Percentiles rank a stretch among this genome's conserved stretches.
phyloP scores from a whole-genome alignment of 495 filamentous ascomycete species.

The Penicillium alfredii region DNA sequence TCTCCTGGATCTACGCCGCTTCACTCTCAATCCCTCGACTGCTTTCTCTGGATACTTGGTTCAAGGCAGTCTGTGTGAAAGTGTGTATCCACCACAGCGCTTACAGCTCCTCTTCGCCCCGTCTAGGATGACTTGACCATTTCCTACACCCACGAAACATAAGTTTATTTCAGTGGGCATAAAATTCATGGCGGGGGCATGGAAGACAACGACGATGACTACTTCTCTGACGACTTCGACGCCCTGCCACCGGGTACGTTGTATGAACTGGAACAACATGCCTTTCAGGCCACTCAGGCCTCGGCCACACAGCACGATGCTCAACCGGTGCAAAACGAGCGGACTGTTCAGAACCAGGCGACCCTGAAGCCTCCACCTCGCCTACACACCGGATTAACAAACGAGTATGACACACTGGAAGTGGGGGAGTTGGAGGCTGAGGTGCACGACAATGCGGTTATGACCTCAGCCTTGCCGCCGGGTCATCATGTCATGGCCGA shows the following conservation, averaged over 20 bases:
- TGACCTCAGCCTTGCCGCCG: slow-evolving; percentile 23
- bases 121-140: no score
- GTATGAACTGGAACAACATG: slow-evolving; percentile 50
- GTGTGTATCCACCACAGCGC: no score
- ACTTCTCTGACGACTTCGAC: slow-evolving; percentile 61
- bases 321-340: slow-evolving; percentile 3
- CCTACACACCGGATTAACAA: slow-evolving; percentile 38
- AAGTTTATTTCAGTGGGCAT: no score
- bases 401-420: slow-evolving; percentile 50
- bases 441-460: slow-evolving; percentile 41
- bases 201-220: slow-evolving; percentile 56
- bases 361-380: slow-evolving; percentile 27
- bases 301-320: slow-evolving; percentile 13
- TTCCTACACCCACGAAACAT: no score
- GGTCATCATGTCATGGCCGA: slow-evolving; percentile 4
- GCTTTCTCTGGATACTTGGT: no score
- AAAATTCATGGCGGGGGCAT: slow-evolving; percentile 53
- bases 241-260: slow-evolving; percentile 47
- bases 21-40: slow-evolving; percentile 1
- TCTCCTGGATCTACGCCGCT: background rate
- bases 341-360: slow-evolving; percentile 8
- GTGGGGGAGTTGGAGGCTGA: slow-evolving; percentile 51
- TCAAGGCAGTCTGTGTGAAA: no score
- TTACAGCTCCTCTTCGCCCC: no score
- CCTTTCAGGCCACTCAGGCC: slow-evolving; percentile 46